A percentile compares a stretch with the other conserved stretches of the same genome.
Evolutionary conservation across 176 grass and related monocot species (phyloP).

Genomic region (Aegilops umbellulata): DNA sequence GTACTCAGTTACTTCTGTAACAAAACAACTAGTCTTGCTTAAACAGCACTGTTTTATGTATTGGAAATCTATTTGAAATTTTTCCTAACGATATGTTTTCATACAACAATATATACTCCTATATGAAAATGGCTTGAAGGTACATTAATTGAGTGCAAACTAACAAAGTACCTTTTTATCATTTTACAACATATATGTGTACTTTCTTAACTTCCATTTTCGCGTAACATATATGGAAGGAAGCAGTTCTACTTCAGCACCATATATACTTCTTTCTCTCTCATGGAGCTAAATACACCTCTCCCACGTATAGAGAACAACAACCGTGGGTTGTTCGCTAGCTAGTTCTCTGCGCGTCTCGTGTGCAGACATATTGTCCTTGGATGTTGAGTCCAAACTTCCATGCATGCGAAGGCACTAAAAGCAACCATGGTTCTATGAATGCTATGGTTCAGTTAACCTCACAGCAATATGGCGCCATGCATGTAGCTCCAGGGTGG

Average conservation of each 20-base stretch:
- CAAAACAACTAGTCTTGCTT: not conserved
- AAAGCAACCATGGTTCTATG: not conserved
- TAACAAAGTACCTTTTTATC: not conserved
- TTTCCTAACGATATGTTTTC: not conserved
- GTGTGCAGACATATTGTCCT: not conserved
- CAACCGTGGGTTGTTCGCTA: not conserved
- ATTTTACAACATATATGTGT: not conserved
- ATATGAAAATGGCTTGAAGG: not conserved
- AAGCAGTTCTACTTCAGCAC: not conserved
- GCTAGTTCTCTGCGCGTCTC: not conserved
- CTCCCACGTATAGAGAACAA: not conserved
- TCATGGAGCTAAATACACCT: not conserved
- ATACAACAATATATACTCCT: too few species aligned
- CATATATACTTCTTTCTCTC: not conserved
- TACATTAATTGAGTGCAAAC: not conserved
- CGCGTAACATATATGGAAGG: not conserved
- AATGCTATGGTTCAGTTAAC: not conserved
- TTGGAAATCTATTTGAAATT: not conserved
- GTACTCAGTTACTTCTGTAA: not conserved
- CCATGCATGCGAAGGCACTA: slow-evolving; percentile 7
- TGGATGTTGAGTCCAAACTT: slow-evolving; percentile 28
- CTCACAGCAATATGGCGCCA: not conserved
- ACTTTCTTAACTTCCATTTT: not conserved
- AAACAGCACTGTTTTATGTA: not conserved
- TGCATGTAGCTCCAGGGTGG: not conserved